Evolutionary conservation across 352 stramenopile species (phyloP), one percentile per base, ranked within the genome.

Genomic region (Blastocystis sp.): DNA sequence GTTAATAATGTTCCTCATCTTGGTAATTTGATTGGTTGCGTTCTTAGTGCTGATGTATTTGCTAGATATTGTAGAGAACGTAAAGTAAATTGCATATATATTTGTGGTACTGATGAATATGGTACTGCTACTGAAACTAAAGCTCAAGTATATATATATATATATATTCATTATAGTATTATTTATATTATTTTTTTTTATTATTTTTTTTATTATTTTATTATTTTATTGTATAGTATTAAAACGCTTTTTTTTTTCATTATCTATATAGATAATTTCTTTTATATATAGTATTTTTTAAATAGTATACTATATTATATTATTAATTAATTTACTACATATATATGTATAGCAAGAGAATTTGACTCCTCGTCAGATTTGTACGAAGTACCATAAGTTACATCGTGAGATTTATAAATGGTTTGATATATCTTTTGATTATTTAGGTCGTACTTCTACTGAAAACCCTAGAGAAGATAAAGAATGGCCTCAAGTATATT

Each of bases 361-460:
- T 48, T 68, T 82, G 35, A 77, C 72, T 23, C 77, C 79, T 2
- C 72, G 78, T 27, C 64, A 82, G 59, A 73, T 88, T 18, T 83
- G 80, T 56, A 75, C 85, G 68, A 85, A 86, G 75, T 88, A 85
- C 74, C 57, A 65, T 36, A 45, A 43, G 2, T 56, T 67, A n/a
- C 57, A 67, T 43, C 18, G 31, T 19, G 27, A 27, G 21, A 37
- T 68, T 30, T 68, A 68, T 46, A 32, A 67, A 13, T 68, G 62
- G 62, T 68, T 68, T 28, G 62, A 68, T 24, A 37, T 68, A 10
- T 21, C 36, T 32, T 68, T 68, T 36, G 62, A 68, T 42, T 32
- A 54, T 25, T 68, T 68, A 30, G 62, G 62, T 5, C 54, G 62
- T 31, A 68, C 62, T 6, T 59, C 37, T 13, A 41, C 33, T n/a